Evolutionary conservation across 352 stramenopile genomes (phyloP).

Genomic region (Phytophthora tentaculata): DNA sequence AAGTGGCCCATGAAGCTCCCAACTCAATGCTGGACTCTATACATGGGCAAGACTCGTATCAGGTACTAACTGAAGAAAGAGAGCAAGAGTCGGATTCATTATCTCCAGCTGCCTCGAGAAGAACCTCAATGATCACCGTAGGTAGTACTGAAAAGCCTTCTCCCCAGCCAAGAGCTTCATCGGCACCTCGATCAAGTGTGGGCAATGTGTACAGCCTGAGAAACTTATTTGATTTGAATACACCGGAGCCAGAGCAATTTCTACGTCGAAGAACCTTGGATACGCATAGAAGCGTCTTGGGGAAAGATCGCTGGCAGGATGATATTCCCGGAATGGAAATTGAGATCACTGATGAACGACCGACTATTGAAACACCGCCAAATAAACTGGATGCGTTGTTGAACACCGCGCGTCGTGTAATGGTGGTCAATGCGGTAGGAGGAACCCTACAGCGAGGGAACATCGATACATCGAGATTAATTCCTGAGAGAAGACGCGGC

Average conservation of each 20-base stretch:
- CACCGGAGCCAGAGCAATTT: constrained; percentile 61
- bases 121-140: constrained; percentile 18
- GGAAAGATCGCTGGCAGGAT: constrained; percentile 42
- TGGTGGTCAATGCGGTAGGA: constrained; percentile 20
- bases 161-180: constrained; percentile 22
- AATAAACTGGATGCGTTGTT: constrained; percentile 20
- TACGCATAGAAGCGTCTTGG: constrained; percentile 50
- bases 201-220: constrained; percentile 35
- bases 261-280: constrained; percentile 44
- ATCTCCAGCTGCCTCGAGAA: constrained; percentile 4
- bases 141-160: constrained; percentile 10
- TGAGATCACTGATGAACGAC: constrained; percentile 66
- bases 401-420: constrained; percentile 23
- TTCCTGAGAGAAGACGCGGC: constrained; percentile 11
- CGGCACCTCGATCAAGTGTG: constrained; percentile 37
- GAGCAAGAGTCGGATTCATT: constrained; percentile 16
- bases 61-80: constrained; percentile 21
- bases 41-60: constrained; percentile 22
- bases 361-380: constrained; percentile 23
- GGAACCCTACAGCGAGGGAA: constrained; percentile 16
- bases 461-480: neutral
- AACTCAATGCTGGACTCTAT: constrained; percentile 8
- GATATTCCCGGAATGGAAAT: constrained; percentile 51
- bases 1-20: constrained; percentile 25
- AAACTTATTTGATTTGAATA: constrained; percentile 13